Evolutionary conservation across 768 basidiomycete species (phyloP).

Genomic region (Multifurca ochricompacta): DNA sequence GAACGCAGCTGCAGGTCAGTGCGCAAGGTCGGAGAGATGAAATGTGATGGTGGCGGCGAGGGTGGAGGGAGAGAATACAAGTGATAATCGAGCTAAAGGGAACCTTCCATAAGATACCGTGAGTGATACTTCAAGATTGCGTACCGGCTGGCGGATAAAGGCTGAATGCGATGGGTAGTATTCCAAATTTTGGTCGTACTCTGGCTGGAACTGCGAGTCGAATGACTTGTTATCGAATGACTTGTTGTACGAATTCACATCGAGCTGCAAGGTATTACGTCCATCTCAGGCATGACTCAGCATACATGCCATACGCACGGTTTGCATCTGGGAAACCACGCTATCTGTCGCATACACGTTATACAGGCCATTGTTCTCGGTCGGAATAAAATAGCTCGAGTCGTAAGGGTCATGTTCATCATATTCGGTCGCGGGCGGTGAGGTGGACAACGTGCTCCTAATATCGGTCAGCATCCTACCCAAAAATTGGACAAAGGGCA

Average conservation of each 20-base stretch:
- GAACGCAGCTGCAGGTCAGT: constrained; percentile 48
- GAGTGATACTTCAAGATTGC: constrained; percentile 11
- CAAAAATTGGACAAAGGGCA: neutral
- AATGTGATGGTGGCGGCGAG: constrained; percentile 54
- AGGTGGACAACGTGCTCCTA: constrained; percentile 17
- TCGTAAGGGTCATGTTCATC: constrained; percentile 28
- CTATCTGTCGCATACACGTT: constrained; percentile 23
- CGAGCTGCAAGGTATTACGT: constrained; percentile 18
- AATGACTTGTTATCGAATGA: constrained; percentile 25
- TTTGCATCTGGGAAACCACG: constrained; percentile 31
- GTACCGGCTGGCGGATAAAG: constrained; percentile 65
- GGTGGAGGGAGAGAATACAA: constrained; percentile 74
- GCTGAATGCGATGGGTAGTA: constrained; percentile 36
- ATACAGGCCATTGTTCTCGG: constrained; percentile 21
- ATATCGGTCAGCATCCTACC: neutral
- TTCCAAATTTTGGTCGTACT: constrained; percentile 32
- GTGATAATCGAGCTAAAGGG: constrained; percentile 77
- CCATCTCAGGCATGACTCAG: constrained; percentile 19
- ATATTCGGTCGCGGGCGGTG: constrained; percentile 22
- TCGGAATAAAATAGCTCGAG: constrained; percentile 24
- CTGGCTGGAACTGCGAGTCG: constrained; percentile 27
- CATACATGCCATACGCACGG: constrained; percentile 21
- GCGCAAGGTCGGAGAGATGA: constrained; percentile 74
- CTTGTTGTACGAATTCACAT: constrained; percentile 22
- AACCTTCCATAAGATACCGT: neutral